Evolutionary conservation across 1,139 yeast species (phyloP).

Genomic region (Candida tunisiensis): DNA sequence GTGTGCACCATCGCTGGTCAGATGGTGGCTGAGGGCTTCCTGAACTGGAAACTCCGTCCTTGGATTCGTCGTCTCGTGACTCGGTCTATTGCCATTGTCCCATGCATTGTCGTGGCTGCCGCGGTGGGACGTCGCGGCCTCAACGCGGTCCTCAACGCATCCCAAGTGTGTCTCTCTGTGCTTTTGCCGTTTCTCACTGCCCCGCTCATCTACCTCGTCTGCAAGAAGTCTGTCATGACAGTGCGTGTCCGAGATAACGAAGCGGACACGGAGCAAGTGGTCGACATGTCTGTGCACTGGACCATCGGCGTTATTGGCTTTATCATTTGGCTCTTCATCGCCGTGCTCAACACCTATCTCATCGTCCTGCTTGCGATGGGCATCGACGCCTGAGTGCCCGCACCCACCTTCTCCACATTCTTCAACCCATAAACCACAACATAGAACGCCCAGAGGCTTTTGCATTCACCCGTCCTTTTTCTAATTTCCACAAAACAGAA

Average conservation of each 20-base stretch:
- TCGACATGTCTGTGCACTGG: conserved; percentile 48
- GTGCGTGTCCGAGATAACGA: conserved; percentile 22
- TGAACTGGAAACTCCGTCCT: conserved; percentile 58
- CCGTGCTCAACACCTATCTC: conserved; percentile 51
- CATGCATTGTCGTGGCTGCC: conserved; percentile 41
- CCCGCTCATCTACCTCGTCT: conserved; percentile 62
- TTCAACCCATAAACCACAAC: too few species aligned
- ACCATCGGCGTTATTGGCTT: conserved; percentile 29
- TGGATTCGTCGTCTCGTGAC: conserved; percentile 65
- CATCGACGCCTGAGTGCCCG: too few species aligned
- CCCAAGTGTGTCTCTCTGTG: conserved; percentile 61
- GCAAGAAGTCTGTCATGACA: conserved; percentile 43
- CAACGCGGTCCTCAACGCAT: conserved; percentile 34
- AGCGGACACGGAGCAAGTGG: conserved; percentile 36
- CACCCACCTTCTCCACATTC: too few species aligned
- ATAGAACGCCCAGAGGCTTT: neutral
- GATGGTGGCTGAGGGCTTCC: conserved; percentile 69
- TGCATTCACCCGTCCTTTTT: neutral
- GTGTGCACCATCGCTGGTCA: conserved; percentile 84
- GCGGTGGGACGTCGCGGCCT: conserved; percentile 52
- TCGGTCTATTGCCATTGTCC: conserved; percentile 52
- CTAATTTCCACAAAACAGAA: neutral
- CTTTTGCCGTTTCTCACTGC: conserved; percentile 61
- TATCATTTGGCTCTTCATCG: conserved; percentile 24
- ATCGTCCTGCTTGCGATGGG: conserved; percentile 38